Base-by-base conservation (phyloP, 1,284 basidiomycete genomes). In the Tremellales sp. region DNA sequence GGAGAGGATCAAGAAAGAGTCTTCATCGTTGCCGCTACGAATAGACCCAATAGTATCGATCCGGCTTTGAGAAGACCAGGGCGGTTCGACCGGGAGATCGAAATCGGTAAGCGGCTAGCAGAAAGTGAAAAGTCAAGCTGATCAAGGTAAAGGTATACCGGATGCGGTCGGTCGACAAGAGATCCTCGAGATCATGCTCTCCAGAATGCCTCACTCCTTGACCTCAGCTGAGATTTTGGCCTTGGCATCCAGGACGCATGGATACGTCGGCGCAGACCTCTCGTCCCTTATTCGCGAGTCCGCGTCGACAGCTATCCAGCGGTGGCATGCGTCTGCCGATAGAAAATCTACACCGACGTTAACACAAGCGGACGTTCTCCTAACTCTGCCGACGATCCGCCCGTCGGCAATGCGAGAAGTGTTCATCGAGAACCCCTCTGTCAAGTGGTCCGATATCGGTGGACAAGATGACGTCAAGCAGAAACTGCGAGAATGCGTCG, bases 221-320 rank as follows among this genome's bases (percentile, higher is more conserved):
- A 69, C 79, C 0, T 63, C 72, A 1, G 74, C 76, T 0, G 81
- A 88, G 3, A 78, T 97, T 2, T 73, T 76, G 19, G 60, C 77
- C 0, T 72, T 97, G 13, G 86, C 93, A 0, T 76, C 80, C 13
- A 81, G 83, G 22, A 92, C 93, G 1, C 92, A 99, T 59, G 95
- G 95, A 0, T 98, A 94, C 65, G 95, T 98, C 40, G 95, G 95
- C 7, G 95, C 95, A 2, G 95, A 99, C 69, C 78, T 99, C 26
- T 83, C 84, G 37, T 87, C 92, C 0, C 83, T 97, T 37, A 82
- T 98, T 21, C 85, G 94, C 19, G 90, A 97, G 72, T 91, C 92
- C 6, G 93, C 93, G 2, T 91, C 92, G 7, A 71, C 82, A 9
- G 88, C 92, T 2, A 94, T 97, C 64, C 90, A 93, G 60, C 83